Evolutionary conservation across 78 protist genomes (phyloP).

Genomic region (slime mould (Dictyostelium discoideum)): DNA sequence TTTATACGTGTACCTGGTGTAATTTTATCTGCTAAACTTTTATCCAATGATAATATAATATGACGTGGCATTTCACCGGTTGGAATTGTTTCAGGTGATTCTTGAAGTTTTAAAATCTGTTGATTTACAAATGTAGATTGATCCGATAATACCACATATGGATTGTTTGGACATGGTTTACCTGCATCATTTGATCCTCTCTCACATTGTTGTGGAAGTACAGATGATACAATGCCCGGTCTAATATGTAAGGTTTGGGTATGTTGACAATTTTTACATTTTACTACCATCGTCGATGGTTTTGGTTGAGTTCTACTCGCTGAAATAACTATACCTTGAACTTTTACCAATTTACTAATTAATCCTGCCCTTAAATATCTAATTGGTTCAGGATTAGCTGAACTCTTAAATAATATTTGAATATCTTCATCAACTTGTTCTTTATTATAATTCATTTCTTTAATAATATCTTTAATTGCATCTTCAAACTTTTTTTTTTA

Average conservation of each 20-base stretch:
- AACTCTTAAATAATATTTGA: slow-evolving; percentile 80
- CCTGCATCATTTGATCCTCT: background rate
- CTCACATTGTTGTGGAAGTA: slow-evolving; percentile 91
- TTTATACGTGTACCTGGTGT: slow-evolving; percentile 95
- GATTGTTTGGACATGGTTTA: slow-evolving; percentile 90
- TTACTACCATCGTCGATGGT: slow-evolving; percentile 68
- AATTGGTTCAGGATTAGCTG: slow-evolving; percentile 68
- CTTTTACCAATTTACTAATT: slow-evolving; percentile 85
- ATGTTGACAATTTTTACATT: slow-evolving; percentile 86
- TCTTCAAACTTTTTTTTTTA: slow-evolving; percentile 32
- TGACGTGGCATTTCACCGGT: slow-evolving; percentile 99
- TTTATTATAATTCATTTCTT: slow-evolving; percentile 21
- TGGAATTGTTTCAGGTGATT: slow-evolving; percentile 97
- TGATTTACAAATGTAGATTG: slow-evolving; percentile 89
- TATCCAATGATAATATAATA: slow-evolving; percentile 88
- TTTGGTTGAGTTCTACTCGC: slow-evolving; percentile 89
- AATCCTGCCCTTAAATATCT: slow-evolving; percentile 78
- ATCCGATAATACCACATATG: slow-evolving; percentile 90
- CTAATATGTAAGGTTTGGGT: background rate
- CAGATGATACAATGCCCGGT: slow-evolving; percentile 87
- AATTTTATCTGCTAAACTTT: slow-evolving; percentile 88
- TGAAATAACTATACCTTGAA: slow-evolving; percentile 94
- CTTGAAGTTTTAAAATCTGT: slow-evolving; percentile 97
- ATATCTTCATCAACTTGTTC: slow-evolving; percentile 30
- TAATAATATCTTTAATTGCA: slow-evolving; percentile 24